phyloP scores from a whole-genome alignment of 73 alveolate genomes.

The Symbiodinium pilosum region DNA sequence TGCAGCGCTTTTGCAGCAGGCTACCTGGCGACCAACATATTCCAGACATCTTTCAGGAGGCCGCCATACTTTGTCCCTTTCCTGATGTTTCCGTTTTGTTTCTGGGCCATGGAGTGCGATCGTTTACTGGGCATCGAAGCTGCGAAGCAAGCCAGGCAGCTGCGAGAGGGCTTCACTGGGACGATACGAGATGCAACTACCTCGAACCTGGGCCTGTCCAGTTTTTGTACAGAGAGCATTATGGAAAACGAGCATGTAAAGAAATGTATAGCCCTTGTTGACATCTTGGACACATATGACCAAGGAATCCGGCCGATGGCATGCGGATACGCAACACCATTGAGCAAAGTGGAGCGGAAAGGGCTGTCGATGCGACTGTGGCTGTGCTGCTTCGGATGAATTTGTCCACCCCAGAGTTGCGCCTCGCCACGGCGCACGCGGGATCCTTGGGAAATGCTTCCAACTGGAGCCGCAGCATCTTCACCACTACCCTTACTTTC shows the following conservation, averaged over 20 bases:
- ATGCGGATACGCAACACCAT: background rate
- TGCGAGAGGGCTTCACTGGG: slow-evolving; percentile 25
- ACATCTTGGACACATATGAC: too few relatives aligned
- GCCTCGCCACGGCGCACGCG: background rate
- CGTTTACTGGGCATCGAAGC: slow-evolving; percentile 35
- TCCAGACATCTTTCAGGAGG: background rate
- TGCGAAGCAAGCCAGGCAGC: slow-evolving; percentile 21
- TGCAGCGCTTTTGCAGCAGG: background rate
- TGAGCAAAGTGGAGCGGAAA: background rate
- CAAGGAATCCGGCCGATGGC: background rate
- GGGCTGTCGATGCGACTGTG: background rate
- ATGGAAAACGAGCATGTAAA: too few relatives aligned
- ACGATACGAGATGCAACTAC: background rate
- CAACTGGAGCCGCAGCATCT: background rate
- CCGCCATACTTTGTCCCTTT: background rate
- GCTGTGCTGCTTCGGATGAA: background rate
- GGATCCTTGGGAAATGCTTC: background rate
- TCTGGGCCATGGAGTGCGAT: slow-evolving; percentile 32
- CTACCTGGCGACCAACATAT: background rate
- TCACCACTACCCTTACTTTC: background rate
- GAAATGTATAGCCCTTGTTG: too few relatives aligned
- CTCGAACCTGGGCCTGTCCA: background rate
- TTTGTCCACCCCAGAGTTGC: background rate
- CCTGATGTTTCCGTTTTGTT: background rate
- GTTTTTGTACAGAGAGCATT: too few relatives aligned